These are phyloP conservation scores for Aspergillus awamori DNA, from an alignment of 2,329 filamentous ascomycete species.

Conservation along the genomic window DNA sequence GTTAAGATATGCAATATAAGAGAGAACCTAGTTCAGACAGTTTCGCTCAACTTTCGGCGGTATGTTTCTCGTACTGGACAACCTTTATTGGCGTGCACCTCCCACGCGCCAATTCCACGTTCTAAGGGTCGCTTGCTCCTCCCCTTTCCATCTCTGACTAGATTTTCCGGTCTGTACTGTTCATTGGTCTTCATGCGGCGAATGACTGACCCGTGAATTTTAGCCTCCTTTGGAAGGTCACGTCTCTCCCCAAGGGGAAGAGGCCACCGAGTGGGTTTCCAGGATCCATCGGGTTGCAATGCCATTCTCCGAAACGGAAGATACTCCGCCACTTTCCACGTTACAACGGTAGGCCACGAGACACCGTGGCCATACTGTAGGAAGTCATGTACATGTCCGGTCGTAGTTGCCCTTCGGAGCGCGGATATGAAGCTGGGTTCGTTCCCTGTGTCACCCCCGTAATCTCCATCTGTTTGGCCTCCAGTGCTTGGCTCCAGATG, in stretches of 20 bases:
- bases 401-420: constrained; percentile 40
- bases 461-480: constrained; percentile 20
- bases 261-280: constrained; percentile 75
- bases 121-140: constrained; percentile 58
- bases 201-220: constrained; percentile 71
- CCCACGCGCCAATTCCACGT: constrained; percentile 68
- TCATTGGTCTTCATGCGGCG: constrained; percentile 66
- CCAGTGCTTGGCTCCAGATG: constrained; percentile 50
- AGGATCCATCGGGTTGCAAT: constrained; percentile 54
- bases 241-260: constrained; percentile 71
- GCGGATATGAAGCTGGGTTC: background rate
- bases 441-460: background rate
- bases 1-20: no score
- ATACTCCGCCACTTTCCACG: constrained; percentile 75
- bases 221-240: constrained; percentile 67
- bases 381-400: constrained; percentile 65
- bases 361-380: constrained; percentile 64
- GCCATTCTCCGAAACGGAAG: constrained; percentile 77
- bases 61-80: constrained; percentile 67
- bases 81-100: constrained; percentile 60
- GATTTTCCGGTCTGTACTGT: constrained; percentile 68
- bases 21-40: no score
- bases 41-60: constrained; percentile 18
- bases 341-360: constrained; percentile 52
- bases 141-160: constrained; percentile 71